Conservation (phyloP, 2,329 filamentous ascomycete genomes). For the Byssochlamys sp. region DNA sequence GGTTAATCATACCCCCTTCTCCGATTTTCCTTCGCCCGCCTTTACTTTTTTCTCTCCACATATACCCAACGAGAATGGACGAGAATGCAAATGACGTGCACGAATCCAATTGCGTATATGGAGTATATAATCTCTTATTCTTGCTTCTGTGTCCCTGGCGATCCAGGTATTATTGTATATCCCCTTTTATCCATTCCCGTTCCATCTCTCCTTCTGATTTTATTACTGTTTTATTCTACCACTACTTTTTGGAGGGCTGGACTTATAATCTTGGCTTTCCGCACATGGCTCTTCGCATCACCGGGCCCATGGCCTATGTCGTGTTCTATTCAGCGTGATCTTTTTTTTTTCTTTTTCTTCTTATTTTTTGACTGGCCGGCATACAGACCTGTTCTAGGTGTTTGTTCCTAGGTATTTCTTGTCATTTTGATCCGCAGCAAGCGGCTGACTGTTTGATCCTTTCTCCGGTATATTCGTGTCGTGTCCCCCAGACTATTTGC, state of each 20-base stretch:
- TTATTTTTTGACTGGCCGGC: neutral
- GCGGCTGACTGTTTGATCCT: neutral
- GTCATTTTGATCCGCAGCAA: neutral
- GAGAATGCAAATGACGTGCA: constrained; percentile 1
- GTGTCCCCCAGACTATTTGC: neutral
- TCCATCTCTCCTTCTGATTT: neutral
- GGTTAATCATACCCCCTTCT: neutral
- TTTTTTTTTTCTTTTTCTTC: neutral
- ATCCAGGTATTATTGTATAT: neutral
- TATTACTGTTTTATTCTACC: neutral
- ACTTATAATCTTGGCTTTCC: neutral
- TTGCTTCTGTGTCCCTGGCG: neutral
- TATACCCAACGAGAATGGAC: constrained; percentile 1
- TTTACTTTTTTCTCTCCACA: neutral
- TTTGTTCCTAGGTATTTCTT: neutral
- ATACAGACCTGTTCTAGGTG: neutral
- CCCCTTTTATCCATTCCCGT: neutral
- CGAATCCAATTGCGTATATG: constrained; percentile 1
- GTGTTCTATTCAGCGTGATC: neutral
- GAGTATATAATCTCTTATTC: neutral
- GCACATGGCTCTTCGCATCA: neutral
- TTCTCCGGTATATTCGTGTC: neutral
- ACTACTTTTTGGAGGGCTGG: neutral
- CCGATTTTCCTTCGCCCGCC: neutral
- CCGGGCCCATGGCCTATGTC: neutral